Base-by-base conservation (phyloP, 1,284 basidiomycete genomes). In the Cystobasidium sp. region DNA sequence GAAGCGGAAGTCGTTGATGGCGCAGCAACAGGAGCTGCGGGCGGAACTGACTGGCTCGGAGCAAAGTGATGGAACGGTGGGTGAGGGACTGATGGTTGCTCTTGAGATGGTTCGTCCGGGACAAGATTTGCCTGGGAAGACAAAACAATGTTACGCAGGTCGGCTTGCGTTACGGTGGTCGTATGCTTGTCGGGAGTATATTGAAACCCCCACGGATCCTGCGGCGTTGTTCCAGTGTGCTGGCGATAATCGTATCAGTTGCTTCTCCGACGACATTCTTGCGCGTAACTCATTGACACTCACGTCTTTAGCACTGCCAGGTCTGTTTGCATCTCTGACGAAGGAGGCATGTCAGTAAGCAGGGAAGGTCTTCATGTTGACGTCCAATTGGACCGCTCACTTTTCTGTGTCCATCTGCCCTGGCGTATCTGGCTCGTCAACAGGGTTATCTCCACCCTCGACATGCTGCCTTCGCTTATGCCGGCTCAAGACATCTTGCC, bases 401-500 rank as follows among this genome's bases (percentile, higher is more conserved):
- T 56, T 56, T 37, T 24, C 9, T 6, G 9, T 31, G 24, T 56
- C 24, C 24, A 37, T 37, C 53, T 56, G 24, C 9, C 10, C 53
- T 31, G 53, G 53, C 6, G 22, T 56, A 37, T 61, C 59, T 14
- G 20, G 41, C 7, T 20, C 59, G 1, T 44, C 59, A 37, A 24
- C 20, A 6, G 37, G 37, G 20, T 46, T 37, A 44, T 31, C 14
- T 9, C 20, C 44, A 61, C 41, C 59, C 8, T 44, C 31, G 12
- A 9, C 59, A 46, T 61, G 59, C 44, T 61, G 59, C n/a, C 39
- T 43, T 18, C 44, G 39, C 20, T 46, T 61, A 20, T 61, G 59
- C 41, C 59, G 39, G 16, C 20, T 24, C 12, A 61, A 41, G 44
- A 61, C 59, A 61, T 61, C 59, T n/a, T 61, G 59, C n/a, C 59